Evolutionary conservation across 768 basidiomycete genomes (phyloP).

Genomic region (Boletus insuetus): DNA sequence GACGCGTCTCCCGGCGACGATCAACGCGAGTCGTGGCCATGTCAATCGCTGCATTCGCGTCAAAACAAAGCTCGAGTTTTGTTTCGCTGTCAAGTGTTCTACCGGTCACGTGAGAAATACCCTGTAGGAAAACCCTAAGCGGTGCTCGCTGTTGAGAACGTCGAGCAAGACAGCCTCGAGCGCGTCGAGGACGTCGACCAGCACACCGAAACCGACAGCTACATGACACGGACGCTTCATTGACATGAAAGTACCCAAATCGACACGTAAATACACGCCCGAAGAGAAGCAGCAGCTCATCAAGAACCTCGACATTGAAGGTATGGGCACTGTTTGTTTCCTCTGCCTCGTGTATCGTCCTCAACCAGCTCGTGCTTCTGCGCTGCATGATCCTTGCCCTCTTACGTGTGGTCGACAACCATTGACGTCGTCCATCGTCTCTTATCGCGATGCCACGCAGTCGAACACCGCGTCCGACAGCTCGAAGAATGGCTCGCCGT

Average conservation of each 20-base stretch:
- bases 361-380: background rate
- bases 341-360: background rate
- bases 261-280: constrained; percentile 42
- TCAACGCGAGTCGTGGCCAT: constrained; percentile 7
- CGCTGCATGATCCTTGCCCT: too few relatives aligned
- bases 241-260: constrained; percentile 20
- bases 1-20: constrained; percentile 18
- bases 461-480: constrained; percentile 70
- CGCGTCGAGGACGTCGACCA: background rate
- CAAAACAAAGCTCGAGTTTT: too few relatives aligned
- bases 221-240: background rate
- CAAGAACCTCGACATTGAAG: constrained; percentile 79
- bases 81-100: too few relatives aligned
- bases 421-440: background rate
- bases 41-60: background rate
- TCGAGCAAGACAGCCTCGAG: background rate
- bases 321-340: constrained; percentile 33
- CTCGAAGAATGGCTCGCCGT: constrained; percentile 74
- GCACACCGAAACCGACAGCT: background rate
- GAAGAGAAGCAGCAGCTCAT: constrained; percentile 78
- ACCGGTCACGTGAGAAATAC: constrained; percentile 7
- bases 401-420: background rate
- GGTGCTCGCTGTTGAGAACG: background rate
- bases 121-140: background rate
- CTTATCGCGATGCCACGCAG: constrained; percentile 33